phyloP scores from a whole-genome alignment of 2,329 filamentous ascomycete species.

The Epichloe gansuensis region DNA sequence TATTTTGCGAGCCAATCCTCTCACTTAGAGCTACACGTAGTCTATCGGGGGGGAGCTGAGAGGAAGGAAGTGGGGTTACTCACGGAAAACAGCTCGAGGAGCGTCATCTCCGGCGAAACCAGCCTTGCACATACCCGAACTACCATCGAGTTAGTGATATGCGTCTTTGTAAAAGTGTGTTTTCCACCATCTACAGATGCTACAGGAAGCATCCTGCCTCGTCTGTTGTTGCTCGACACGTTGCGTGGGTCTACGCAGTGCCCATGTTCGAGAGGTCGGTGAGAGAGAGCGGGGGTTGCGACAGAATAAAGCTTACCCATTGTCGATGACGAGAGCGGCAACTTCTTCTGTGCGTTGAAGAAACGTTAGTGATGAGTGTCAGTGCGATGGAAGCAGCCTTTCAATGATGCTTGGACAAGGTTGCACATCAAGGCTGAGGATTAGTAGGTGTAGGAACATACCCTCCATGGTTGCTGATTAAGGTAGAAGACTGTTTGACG shows the following conservation, averaged over 20 bases:
- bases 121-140: constrained; percentile 99
- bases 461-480: constrained; percentile 45
- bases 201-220: neutral
- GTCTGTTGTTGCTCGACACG: neutral
- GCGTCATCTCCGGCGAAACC: constrained; percentile 99
- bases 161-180: neutral
- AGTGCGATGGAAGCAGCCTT: neutral
- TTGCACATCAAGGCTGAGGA: constrained; percentile 1
- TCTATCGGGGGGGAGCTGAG: neutral
- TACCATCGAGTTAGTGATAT: constrained; percentile 36
- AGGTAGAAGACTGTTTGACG: constrained; percentile 18
- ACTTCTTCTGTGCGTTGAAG: constrained; percentile 74
- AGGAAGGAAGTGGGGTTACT: constrained; percentile 38
- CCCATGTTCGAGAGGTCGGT: constrained; percentile 18
- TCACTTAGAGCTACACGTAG: constrained; percentile 8
- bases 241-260: constrained; percentile 5
- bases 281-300: constrained; percentile 19
- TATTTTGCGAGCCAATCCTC: constrained; percentile 2
- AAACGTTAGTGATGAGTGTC: constrained; percentile 27
- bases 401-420: neutral
- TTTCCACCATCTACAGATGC: neutral
- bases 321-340: constrained; percentile 99
- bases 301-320: constrained; percentile 71
- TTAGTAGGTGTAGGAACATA: constrained; percentile 21
- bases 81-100: constrained; percentile 99